A percentile compares a stretch with the other conserved stretches of the same genome.
Evolutionary conservation across 1,139 yeast species (phyloP).

Genomic region (Debaryomyces nepalensis): DNA sequence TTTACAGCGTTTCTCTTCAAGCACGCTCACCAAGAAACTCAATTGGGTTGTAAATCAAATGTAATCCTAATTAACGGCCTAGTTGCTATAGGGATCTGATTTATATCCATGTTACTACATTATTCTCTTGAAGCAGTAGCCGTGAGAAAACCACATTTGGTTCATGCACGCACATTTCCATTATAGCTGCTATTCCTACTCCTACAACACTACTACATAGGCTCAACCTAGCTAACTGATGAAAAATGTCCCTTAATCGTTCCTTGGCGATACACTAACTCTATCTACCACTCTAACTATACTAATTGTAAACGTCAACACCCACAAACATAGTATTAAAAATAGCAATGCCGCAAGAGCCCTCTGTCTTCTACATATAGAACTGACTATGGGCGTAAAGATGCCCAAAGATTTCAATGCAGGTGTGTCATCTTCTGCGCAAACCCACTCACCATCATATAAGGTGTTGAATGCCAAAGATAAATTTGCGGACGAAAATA

Average conservation of each 20-base stretch:
- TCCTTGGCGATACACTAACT: constrained; percentile 38
- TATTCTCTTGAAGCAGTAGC: constrained; percentile 2
- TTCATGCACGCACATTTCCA: background rate
- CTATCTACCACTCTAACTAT: constrained; percentile 82
- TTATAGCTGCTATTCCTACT: background rate
- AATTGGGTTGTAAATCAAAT: constrained; percentile 4
- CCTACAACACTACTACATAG: background rate
- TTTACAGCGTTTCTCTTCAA: constrained; percentile 5
- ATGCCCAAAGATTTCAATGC: constrained; percentile 27
- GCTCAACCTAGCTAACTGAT: too few relatives aligned
- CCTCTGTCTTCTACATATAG: constrained; percentile 78
- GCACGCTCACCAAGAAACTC: constrained; percentile 4
- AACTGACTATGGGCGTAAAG: constrained; percentile 37
- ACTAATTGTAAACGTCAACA: constrained; percentile 80
- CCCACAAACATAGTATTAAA: constrained; percentile 79
- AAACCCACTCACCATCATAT: constrained; percentile 83
- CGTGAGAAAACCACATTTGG: constrained; percentile 6
- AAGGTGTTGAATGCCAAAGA: constrained; percentile 85
- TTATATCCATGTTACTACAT: constrained; percentile 3
- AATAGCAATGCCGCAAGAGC: constrained; percentile 81
- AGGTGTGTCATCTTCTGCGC: constrained; percentile 40
- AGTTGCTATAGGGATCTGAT: constrained; percentile 1
- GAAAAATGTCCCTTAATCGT: constrained; percentile 12
- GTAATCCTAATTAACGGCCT: constrained; percentile 1
- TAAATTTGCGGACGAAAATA: constrained; percentile 90